phyloP scores from a whole-genome alignment of 257 asterid genomes.

The Nicotiana obtusifolia region DNA sequence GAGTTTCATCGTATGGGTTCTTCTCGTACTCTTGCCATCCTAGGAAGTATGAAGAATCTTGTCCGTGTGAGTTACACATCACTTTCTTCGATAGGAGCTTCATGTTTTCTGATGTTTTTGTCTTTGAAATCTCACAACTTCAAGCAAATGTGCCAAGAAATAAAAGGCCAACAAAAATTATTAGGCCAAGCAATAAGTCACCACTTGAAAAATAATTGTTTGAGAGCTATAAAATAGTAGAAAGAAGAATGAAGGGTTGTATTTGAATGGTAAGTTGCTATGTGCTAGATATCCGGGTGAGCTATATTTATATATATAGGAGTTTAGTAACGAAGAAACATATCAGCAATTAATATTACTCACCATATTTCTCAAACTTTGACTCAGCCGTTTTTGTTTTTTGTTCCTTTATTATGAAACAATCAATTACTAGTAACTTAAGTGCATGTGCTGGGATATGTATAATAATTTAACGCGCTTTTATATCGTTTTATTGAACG shows the following conservation, averaged over 20 bases:
- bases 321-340: slow-evolving; percentile 1
- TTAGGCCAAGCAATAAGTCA: background rate
- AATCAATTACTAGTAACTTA: background rate
- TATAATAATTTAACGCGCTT: slow-evolving; percentile 14
- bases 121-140: background rate
- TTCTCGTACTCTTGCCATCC: slow-evolving; percentile 47
- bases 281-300: slow-evolving; percentile 6
- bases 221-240: background rate
- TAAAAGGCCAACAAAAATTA: background rate
- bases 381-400: background rate
- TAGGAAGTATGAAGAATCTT: slow-evolving; percentile 38
- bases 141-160: background rate
- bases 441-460: background rate
- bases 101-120: background rate
- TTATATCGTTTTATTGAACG: background rate
- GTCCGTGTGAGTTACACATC: slow-evolving; percentile 37
- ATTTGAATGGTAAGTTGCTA: slow-evolving; percentile 5
- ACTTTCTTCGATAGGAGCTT: slow-evolving; percentile 28
- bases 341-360: background rate
- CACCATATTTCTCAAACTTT: slow-evolving; percentile 2
- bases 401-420: background rate
- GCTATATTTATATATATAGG: slow-evolving; percentile 16
- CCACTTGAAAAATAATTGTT: background rate
- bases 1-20: slow-evolving; percentile 27
- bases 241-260: background rate